phyloP scores from a whole-genome alignment of 139 green algal genomes.

The Diplosphaera chodatii region DNA sequence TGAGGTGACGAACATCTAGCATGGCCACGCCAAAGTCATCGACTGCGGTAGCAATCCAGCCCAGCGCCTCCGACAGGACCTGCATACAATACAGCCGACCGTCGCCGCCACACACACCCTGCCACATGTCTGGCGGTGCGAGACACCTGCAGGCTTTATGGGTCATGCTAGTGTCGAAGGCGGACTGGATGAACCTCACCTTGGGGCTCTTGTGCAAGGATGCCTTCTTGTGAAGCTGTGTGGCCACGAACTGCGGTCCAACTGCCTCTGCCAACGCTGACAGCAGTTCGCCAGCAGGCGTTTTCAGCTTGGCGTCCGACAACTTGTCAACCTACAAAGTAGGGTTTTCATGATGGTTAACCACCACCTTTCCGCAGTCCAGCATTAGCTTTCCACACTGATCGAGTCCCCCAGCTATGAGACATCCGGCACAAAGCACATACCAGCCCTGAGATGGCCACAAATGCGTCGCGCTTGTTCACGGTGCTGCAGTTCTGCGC shows the following conservation, averaged over 20 bases:
- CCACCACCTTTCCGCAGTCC: no score
- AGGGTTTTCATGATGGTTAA: no score
- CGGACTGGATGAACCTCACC: no score
- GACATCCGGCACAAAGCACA: neutral
- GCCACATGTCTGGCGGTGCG: neutral
- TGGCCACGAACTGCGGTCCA: slow-evolving; percentile 77
- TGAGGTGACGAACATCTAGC: slow-evolving; percentile 59
- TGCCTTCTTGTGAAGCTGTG: slow-evolving; percentile 74
- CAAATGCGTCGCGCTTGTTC: slow-evolving; percentile 48
- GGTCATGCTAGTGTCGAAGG: no score
- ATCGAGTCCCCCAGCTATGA: no score
- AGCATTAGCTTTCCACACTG: no score
- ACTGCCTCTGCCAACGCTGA: slow-evolving; percentile 66
- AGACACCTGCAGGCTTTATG: no score
- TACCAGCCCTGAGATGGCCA: slow-evolving; percentile 62
- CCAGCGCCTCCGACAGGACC: slow-evolving; percentile 76
- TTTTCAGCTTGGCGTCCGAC: slow-evolving; percentile 75
- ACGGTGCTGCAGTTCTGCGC: slow-evolving; percentile 35
- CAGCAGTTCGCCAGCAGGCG: slow-evolving; percentile 48
- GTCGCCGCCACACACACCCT: neutral
- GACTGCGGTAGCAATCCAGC: slow-evolving; percentile 70
- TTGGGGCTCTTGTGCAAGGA: slow-evolving; percentile 92
- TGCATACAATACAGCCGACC: slow-evolving; percentile 19
- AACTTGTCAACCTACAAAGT: slow-evolving; percentile 49
- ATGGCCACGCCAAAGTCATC: slow-evolving; percentile 77